Evolutionary conservation across 345 rosid species (phyloP).

Genomic region (Lumnitzera racemosa): DNA sequence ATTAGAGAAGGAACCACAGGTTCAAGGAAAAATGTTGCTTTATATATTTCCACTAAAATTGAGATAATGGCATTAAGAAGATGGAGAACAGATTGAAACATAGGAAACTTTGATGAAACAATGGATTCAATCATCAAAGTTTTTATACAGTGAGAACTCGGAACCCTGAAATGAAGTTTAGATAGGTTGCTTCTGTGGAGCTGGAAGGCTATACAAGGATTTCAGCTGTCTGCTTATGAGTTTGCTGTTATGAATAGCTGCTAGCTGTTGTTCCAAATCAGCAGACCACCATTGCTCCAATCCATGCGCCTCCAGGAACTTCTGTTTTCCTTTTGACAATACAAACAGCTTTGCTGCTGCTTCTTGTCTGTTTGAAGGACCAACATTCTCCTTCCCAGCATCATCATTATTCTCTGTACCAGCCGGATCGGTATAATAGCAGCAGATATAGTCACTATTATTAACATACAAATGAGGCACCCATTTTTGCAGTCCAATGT

Average conservation of each 20-base stretch:
- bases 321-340: conserved; percentile 84
- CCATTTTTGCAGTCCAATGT: conserved; percentile 56
- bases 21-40: no score
- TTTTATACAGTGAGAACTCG: background rate
- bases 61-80: no score
- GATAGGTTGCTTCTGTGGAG: conserved; percentile 19
- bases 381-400: conserved; percentile 49
- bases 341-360: conserved; percentile 84
- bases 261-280: conserved; percentile 63
- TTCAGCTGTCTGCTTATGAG: conserved; percentile 83
- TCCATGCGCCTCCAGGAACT: conserved; percentile 93
- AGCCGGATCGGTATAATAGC: conserved; percentile 60
- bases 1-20: no score
- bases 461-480: conserved; percentile 86
- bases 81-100: no score
- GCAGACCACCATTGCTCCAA: conserved; percentile 99
- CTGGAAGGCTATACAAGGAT: conserved; percentile 60
- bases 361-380: conserved; percentile 21
- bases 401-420: conserved; percentile 23
- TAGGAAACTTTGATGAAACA: no score
- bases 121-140: no score
- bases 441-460: conserved; percentile 84
- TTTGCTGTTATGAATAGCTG: conserved; percentile 52
- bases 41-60: no score
- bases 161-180: conserved; percentile 6